Evolutionary conservation across 2,329 filamentous ascomycete genomes (phyloP).

Genomic region (Purpureocillium takamizusanense): DNA sequence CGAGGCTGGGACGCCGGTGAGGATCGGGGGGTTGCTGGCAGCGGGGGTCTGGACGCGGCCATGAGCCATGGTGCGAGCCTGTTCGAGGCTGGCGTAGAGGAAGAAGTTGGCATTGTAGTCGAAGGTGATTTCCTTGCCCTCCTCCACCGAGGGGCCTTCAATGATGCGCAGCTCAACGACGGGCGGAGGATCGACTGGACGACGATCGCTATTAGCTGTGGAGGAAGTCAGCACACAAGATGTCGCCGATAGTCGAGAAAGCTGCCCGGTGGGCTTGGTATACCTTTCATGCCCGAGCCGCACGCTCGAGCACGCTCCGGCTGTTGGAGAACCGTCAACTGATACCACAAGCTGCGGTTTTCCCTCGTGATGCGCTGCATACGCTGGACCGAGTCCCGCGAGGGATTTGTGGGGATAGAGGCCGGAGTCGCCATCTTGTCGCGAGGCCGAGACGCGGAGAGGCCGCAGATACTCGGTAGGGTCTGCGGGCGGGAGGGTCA

Average conservation of each 20-base stretch:
- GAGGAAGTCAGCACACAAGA: slow-evolving; percentile 9
- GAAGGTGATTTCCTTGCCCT: slow-evolving; percentile 69
- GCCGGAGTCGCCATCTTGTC: slow-evolving; percentile 23
- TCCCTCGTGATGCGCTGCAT: slow-evolving; percentile 51
- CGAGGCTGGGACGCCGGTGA: slow-evolving; percentile 90
- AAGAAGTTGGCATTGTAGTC: slow-evolving; percentile 97
- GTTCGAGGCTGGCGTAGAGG: slow-evolving; percentile 84
- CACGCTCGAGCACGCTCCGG: slow-evolving; percentile 91
- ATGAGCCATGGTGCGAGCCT: slow-evolving; percentile 73
- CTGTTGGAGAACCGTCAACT: slow-evolving; percentile 81
- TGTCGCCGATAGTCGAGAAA: neutral
- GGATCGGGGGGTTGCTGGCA: slow-evolving; percentile 67
- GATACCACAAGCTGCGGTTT: slow-evolving; percentile 71
- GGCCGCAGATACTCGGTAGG: neutral
- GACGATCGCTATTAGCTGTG: slow-evolving; percentile 54
- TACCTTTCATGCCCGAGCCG: slow-evolving; percentile 91
- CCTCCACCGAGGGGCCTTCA: slow-evolving; percentile 56
- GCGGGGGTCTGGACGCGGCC: slow-evolving; percentile 61
- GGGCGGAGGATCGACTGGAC: slow-evolving; percentile 87
- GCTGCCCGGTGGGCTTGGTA: slow-evolving; percentile 18
- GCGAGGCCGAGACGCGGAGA: slow-evolving; percentile 4
- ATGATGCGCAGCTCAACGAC: slow-evolving; percentile 86
- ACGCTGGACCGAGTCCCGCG: slow-evolving; percentile 35
- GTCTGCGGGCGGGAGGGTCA: neutral
- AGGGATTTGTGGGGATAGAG: slow-evolving; percentile 15